Conservation (phyloP, 768 basidiomycete genomes). For the Pulveroboletus frians region DNA sequence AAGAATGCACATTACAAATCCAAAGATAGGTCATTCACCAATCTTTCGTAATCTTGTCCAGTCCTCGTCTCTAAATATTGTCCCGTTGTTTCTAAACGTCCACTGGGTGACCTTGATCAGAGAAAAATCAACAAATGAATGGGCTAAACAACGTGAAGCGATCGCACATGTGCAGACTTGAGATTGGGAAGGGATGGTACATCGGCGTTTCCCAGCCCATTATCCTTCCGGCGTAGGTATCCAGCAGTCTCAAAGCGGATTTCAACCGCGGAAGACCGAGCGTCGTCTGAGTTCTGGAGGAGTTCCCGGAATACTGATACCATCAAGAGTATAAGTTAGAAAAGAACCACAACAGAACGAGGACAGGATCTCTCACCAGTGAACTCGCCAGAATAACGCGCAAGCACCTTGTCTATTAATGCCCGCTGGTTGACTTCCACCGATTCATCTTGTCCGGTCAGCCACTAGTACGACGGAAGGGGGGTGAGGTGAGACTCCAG, state of each 20-base stretch:
- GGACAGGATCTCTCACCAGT: slow-evolving; percentile 43
- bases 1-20: background rate
- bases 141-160: too few relatives aligned
- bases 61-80: background rate
- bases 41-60: slow-evolving; percentile 18
- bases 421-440: slow-evolving; percentile 94
- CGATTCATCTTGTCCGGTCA: slow-evolving; percentile 66
- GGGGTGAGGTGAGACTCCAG: background rate
- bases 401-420: slow-evolving; percentile 95
- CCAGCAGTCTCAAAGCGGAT: slow-evolving; percentile 71
- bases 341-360: background rate
- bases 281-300: slow-evolving; percentile 95
- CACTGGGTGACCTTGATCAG: background rate
- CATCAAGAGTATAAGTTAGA: background rate
- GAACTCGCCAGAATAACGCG: slow-evolving; percentile 92
- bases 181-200: slow-evolving; percentile 49
- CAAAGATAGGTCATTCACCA: background rate
- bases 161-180: slow-evolving; percentile 51
- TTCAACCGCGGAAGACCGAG: slow-evolving; percentile 67
- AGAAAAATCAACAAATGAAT: background rate
- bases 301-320: slow-evolving; percentile 68
- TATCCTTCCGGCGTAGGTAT: slow-evolving; percentile 32
- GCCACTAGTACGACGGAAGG: slow-evolving; percentile 35
- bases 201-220: slow-evolving; percentile 5
- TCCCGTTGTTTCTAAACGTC: background rate